Base-by-base conservation (phyloP, 164 flowering plant species). In the Pachysandra terminalis region DNA sequence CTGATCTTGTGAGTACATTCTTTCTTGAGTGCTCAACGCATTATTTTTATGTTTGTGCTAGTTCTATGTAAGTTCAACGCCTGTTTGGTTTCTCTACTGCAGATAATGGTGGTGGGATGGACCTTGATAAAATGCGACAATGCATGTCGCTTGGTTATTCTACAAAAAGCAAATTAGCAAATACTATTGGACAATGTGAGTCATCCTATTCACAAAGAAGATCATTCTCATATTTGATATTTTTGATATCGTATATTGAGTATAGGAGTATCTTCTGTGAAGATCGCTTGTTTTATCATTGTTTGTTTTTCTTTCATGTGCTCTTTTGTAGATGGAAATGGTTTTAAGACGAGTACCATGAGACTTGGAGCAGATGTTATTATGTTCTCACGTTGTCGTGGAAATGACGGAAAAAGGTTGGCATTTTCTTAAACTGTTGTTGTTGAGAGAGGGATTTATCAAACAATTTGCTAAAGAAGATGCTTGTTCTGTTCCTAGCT, bases 131-230 rank as follows among this genome's bases (percentile, higher is more conserved):
- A 75, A 84, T 96, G 92, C 85, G 98, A 13, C 90, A 88, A 23
- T 96, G 99, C 84, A 90, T 96, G 97, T 93, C 98, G 35, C 83
- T 96, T 53, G 99, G 99, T 12, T 96, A 90, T 79, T 93, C 98
- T 65, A 83, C 74, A 56, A 96, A 96, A 79, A 90, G 96, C 90
- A 93, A 92, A 84, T 26, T 79, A 57, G 93, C 88, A 19, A 82
- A 93, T 67, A 87, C 98, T 8, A 96, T 96, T 73, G 98, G 99
- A 56, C 97, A 93, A 82, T 96, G 99, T 92, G 77, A 83, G 81
- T 9, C 19, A 53, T 15, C 10, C 15, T 5, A 10, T n/a, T 27
- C 17, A 19, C 22, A 19, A 52, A 61, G 26, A 16, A 13, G 51
- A 45, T 10, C 17, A 45, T 2, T 45, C 51, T 15, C 51, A 10